Evolutionary conservation across 495 filamentous ascomycete species (phyloP).

Genomic region (Hypomontagnella submonticulosa): DNA sequence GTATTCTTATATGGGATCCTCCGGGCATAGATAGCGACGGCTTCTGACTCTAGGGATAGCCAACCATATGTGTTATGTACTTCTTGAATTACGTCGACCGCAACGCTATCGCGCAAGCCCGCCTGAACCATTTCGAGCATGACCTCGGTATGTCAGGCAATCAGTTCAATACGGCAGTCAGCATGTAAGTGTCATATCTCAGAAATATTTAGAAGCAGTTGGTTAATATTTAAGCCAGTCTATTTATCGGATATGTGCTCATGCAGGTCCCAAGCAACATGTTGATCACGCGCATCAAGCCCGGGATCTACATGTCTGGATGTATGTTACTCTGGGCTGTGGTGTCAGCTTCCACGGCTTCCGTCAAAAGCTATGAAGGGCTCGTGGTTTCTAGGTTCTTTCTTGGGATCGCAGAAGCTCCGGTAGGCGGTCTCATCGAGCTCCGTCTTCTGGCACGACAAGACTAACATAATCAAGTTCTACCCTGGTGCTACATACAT

Average conservation of each 20-base stretch:
- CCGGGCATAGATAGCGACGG: background rate
- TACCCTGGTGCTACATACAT: constrained; percentile 62
- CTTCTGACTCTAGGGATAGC: constrained; percentile 37
- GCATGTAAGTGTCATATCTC: constrained; percentile 42
- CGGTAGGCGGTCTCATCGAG: constrained; percentile 26
- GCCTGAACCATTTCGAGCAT: constrained; percentile 57
- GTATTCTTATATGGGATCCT: background rate
- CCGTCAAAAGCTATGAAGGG: constrained; percentile 51
- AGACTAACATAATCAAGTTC: constrained; percentile 48
- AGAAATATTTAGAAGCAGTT: background rate
- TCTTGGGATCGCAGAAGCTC: constrained; percentile 41
- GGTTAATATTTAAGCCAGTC: constrained; percentile 12
- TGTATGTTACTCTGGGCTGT: constrained; percentile 59
- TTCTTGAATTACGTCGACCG: constrained; percentile 63
- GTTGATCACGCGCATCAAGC: constrained; percentile 53
- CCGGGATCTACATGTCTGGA: constrained; percentile 48
- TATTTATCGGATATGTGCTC: constrained; percentile 61
- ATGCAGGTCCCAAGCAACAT: constrained; percentile 55
- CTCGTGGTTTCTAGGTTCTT: constrained; percentile 41
- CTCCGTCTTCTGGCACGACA: constrained; percentile 27
- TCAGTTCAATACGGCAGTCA: constrained; percentile 62
- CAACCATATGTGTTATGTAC: constrained; percentile 62
- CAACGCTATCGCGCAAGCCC: constrained; percentile 58
- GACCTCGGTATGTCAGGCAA: constrained; percentile 60
- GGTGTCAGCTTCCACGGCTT: constrained; percentile 58